Percentiles rank a stretch among this genome's conserved stretches.
Evolutionary conservation across 1,284 basidiomycete species (phyloP).

Genomic region (Pascua sp.): DNA sequence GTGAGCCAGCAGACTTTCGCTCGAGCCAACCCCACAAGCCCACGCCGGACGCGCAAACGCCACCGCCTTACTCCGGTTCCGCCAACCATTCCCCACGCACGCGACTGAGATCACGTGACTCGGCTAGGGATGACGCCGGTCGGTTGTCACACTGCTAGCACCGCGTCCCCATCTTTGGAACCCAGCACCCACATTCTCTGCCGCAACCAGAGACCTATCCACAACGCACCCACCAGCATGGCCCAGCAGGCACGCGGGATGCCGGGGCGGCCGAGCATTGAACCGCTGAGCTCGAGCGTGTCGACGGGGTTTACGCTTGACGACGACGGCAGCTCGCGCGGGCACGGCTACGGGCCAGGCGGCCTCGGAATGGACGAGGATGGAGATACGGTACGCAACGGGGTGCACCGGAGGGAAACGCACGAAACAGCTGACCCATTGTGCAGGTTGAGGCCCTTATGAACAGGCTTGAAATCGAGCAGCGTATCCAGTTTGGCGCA

Average conservation of each 20-base stretch:
- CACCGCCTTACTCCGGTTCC: no score
- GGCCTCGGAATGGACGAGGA: slow-evolving; percentile 6
- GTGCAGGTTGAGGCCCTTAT: slow-evolving; percentile 49
- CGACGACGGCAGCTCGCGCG: slow-evolving; percentile 7
- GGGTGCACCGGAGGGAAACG: not conserved
- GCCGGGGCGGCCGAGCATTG: slow-evolving; percentile 15
- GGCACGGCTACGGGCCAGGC: no score
- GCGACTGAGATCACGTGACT: no score
- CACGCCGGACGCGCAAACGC: no score
- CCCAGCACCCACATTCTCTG: no score
- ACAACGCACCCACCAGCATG: not conserved
- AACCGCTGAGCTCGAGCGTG: slow-evolving; percentile 19
- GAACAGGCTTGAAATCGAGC: slow-evolving; percentile 51
- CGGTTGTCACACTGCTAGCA: no score
- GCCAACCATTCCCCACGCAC: no score
- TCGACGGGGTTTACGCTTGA: slow-evolving; percentile 17
- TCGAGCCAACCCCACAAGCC: no score
- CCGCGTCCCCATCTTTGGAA: no score
- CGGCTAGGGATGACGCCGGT: no score
- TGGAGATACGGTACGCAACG: slow-evolving; percentile 16
- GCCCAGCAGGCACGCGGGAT: slow-evolving; percentile 8
- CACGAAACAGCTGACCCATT: not conserved
- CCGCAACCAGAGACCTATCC: no score
- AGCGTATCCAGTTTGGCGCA: slow-evolving; percentile 55
- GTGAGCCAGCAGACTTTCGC: no score